These are phyloP conservation scores for Thymus quinquecostatus DNA, from an alignment of 257 asterid species.

Conservation along the genomic window DNA sequence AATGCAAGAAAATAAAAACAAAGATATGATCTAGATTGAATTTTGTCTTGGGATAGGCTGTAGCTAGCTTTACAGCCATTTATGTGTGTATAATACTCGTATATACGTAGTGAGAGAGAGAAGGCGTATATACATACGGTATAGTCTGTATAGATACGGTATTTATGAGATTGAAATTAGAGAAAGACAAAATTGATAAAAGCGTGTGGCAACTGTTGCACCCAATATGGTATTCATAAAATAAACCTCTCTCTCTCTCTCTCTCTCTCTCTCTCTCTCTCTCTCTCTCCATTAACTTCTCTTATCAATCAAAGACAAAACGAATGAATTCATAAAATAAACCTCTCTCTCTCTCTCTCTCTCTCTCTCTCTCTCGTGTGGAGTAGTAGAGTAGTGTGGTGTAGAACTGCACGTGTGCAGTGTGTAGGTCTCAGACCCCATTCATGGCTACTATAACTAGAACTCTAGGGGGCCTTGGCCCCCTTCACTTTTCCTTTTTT, in stretches of 20 bases:
- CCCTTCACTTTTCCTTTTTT: background rate
- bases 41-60: too few relatives aligned
- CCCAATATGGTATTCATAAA: conserved; percentile 32
- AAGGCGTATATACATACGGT: too few relatives aligned
- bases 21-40: too few relatives aligned
- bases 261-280: conserved; percentile 26
- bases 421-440: conserved; percentile 51
- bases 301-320: conserved; percentile 44
- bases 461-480: background rate
- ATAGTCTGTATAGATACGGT: too few relatives aligned
- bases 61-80: too few relatives aligned
- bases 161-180: conserved; percentile 1
- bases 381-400: conserved; percentile 11
- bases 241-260: background rate
- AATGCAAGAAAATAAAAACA: too few relatives aligned
- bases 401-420: conserved; percentile 65
- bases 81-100: too few relatives aligned
- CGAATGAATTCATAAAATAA: conserved; percentile 35
- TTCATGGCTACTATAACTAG: conserved; percentile 8
- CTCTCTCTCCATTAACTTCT: conserved; percentile 28
- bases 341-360: background rate
- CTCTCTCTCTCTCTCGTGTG: conserved; percentile 23
- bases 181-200: conserved; percentile 40
- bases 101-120: too few relatives aligned
- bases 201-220: conserved; percentile 40